A percentile compares a stretch with the other conserved stretches of the same genome.
phyloP scores from a whole-genome alignment of 73 alveolate species.

The Blepharisma japonicum region DNA sequence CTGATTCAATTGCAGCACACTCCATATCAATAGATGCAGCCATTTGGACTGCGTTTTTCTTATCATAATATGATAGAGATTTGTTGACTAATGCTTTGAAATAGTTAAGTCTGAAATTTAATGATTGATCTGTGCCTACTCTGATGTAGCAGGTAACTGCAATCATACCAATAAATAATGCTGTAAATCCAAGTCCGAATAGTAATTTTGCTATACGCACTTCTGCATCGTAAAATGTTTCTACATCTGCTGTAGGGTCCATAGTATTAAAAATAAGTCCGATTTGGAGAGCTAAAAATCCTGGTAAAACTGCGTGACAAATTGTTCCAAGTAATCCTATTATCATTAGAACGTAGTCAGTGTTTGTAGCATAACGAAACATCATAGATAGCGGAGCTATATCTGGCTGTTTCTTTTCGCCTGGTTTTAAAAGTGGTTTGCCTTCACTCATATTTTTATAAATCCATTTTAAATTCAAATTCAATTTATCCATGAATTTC shows the following conservation, averaged over 20 bases:
- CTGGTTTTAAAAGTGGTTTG: too few species aligned
- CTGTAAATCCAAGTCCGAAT: neutral
- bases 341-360: slow-evolving; percentile 38
- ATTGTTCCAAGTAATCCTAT: slow-evolving; percentile 41
- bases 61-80: slow-evolving; percentile 1
- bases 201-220: neutral
- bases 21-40: slow-evolving; percentile 4
- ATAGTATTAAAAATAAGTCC: neutral
- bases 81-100: neutral
- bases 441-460: too few species aligned
- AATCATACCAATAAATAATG: neutral
- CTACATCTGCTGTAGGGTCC: neutral
- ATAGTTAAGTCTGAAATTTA: neutral
- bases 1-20: neutral
- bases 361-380: slow-evolving; percentile 40
- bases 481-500: too few species aligned
- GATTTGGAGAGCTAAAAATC: slow-evolving; percentile 7
- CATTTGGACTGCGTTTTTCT: slow-evolving; percentile 10
- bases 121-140: neutral
- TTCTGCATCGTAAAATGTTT: neutral
- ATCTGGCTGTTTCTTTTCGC: neutral
- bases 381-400: neutral
- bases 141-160: slow-evolving; percentile 17
- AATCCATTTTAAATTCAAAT: too few species aligned
- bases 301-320: slow-evolving; percentile 1